Conservation (phyloP, 2,329 filamentous ascomycete genomes). For the Fusarium begoniae region DNA sequence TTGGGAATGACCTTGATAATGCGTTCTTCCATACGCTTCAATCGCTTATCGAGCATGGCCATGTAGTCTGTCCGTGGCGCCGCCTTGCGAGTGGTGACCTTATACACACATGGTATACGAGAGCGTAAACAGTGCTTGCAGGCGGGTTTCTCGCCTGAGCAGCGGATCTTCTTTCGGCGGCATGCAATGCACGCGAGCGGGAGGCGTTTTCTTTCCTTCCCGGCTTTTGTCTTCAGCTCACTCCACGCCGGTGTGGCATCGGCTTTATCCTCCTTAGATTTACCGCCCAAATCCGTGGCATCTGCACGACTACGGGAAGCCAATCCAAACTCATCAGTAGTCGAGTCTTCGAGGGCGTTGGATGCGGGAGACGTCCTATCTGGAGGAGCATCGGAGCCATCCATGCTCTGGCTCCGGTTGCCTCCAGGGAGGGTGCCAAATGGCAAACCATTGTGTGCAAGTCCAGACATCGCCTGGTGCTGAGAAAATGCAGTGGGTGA, state of each 20-base stretch:
- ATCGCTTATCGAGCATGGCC: constrained; percentile 95
- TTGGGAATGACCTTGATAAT: constrained; percentile 96
- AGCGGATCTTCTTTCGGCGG: constrained; percentile 95
- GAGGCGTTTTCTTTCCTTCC: constrained; percentile 92
- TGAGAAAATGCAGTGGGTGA: constrained; percentile 49
- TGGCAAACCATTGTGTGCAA: constrained; percentile 34
- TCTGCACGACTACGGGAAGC: constrained; percentile 57
- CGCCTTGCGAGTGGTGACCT: constrained; percentile 92
- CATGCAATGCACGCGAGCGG: constrained; percentile 96
- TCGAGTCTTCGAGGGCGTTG: constrained; percentile 62
- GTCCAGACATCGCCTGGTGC: constrained; percentile 39
- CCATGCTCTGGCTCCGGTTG: constrained; percentile 45
- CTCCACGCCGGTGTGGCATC: constrained; percentile 76
- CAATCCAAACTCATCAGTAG: constrained; percentile 68
- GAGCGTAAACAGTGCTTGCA: constrained; percentile 96
- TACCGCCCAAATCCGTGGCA: constrained; percentile 62
- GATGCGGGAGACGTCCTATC: constrained; percentile 55
- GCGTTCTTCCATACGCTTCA: constrained; percentile 97
- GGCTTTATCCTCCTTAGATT: constrained; percentile 66
- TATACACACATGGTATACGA: constrained; percentile 95
- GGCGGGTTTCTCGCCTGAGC: constrained; percentile 95
- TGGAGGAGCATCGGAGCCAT: constrained; percentile 56
- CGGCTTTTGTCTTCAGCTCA: constrained; percentile 88
- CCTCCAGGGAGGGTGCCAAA: constrained; percentile 37
- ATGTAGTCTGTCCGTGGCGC: constrained; percentile 97